These are phyloP conservation scores for Cyanidioschyzon merolae DNA, from an alignment of 23 red algal species.

Conservation along the genomic window DNA sequence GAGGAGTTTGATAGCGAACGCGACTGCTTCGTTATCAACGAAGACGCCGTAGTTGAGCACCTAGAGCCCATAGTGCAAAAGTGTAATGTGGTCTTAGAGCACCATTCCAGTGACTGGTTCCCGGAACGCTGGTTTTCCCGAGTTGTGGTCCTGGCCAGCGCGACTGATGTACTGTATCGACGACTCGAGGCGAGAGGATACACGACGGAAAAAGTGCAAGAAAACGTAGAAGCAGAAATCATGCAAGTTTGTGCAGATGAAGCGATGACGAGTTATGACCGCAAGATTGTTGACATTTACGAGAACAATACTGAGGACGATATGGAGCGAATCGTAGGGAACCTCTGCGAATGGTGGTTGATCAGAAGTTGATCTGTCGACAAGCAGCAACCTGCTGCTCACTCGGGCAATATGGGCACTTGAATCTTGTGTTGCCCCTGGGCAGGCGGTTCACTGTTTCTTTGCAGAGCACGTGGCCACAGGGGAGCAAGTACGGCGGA, in stretches of 20 bases:
- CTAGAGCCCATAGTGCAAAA: slow-evolving; percentile 37
- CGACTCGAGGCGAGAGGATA: slow-evolving; percentile 65
- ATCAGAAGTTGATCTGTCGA: slow-evolving; percentile 39
- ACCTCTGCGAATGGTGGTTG: neutral
- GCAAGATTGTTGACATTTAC: neutral
- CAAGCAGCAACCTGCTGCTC: slow-evolving; percentile 57
- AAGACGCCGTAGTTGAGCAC: slow-evolving; percentile 48
- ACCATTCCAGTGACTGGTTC: slow-evolving; percentile 69
- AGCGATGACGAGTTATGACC: slow-evolving; percentile 14
- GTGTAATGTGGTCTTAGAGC: slow-evolving; percentile 45
- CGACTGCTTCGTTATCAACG: slow-evolving; percentile 36
- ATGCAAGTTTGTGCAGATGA: slow-evolving; percentile 66
- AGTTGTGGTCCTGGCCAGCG: slow-evolving; percentile 37
- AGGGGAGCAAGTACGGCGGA: slow-evolving; percentile 60
- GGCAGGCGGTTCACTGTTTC: slow-evolving; percentile 51
- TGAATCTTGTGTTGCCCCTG: slow-evolving; percentile 51
- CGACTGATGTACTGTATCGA: slow-evolving; percentile 48
- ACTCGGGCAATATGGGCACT: slow-evolving; percentile 76
- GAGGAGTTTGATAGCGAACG: slow-evolving; percentile 27
- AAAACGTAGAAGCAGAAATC: slow-evolving; percentile 79
- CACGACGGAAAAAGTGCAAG: slow-evolving; percentile 31
- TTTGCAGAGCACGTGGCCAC: slow-evolving; percentile 65
- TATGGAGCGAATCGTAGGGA: neutral
- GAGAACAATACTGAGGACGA: neutral
- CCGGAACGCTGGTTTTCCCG: slow-evolving; percentile 61